These are phyloP conservation scores for Aspergillus luchuensis DNA, from an alignment of 2,329 filamentous ascomycete species.

Conservation along the genomic window DNA sequence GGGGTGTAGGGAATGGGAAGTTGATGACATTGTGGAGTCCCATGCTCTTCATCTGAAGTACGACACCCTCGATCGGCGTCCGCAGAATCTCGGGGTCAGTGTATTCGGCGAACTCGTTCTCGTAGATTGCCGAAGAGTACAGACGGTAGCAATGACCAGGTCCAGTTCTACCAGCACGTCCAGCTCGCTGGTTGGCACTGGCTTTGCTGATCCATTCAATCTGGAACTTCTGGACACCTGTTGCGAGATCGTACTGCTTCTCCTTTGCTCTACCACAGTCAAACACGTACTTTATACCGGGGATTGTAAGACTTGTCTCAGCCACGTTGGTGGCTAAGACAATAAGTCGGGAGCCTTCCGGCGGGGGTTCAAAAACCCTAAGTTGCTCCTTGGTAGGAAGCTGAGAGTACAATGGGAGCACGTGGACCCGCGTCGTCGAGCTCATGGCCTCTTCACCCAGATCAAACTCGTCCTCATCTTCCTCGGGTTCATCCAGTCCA, in stretches of 20 bases:
- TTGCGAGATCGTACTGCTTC: constrained; percentile 81
- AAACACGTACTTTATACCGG: constrained; percentile 92
- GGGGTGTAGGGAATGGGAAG: constrained; percentile 94
- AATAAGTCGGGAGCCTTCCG: constrained; percentile 79
- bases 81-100: constrained; percentile 84
- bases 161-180: constrained; percentile 91
- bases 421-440: constrained; percentile 71
- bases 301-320: constrained; percentile 95
- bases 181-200: constrained; percentile 85
- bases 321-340: constrained; percentile 95
- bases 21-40: constrained; percentile 85
- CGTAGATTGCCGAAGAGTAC: constrained; percentile 92
- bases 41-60: constrained; percentile 94
- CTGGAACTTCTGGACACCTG: constrained; percentile 92
- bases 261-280: constrained; percentile 93
- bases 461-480: constrained; percentile 68
- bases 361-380: constrained; percentile 81
- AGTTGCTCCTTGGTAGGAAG: constrained; percentile 89
- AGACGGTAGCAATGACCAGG: constrained; percentile 94
- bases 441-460: constrained; percentile 62
- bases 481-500: constrained; percentile 59
- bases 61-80: constrained; percentile 89
- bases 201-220: constrained; percentile 98
- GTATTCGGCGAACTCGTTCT: constrained; percentile 80
- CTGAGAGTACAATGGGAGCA: constrained; percentile 92